Conservation (phyloP, 2,329 filamentous ascomycete species). For the Microascus cirrosus region DNA sequence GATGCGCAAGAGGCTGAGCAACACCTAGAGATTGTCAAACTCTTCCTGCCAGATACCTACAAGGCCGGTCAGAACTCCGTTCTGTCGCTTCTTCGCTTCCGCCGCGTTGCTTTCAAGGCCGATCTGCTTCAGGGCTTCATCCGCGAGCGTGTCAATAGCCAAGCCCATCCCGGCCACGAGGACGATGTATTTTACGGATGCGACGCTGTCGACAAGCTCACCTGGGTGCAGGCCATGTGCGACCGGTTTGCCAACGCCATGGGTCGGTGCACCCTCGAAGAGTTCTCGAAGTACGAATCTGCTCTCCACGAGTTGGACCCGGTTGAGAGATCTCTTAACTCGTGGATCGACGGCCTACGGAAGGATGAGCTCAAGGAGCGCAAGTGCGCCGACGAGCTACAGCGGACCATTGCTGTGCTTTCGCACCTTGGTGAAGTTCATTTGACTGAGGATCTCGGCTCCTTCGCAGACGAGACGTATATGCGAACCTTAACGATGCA, state of each 20-base stretch:
- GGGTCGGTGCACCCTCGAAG: slow-evolving; percentile 62
- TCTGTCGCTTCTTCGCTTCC: slow-evolving; percentile 79
- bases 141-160: slow-evolving; percentile 63
- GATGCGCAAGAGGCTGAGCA: slow-evolving; percentile 83
- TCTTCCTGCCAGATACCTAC: slow-evolving; percentile 81
- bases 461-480: slow-evolving; percentile 67
- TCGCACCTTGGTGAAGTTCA: slow-evolving; percentile 77
- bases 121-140: slow-evolving; percentile 67
- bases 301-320: slow-evolving; percentile 82
- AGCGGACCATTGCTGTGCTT: slow-evolving; percentile 76
- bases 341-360: slow-evolving; percentile 75
- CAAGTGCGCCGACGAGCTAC: slow-evolving; percentile 69
- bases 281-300: slow-evolving; percentile 69
- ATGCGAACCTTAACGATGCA: slow-evolving; percentile 70
- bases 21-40: slow-evolving; percentile 77
- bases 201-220: slow-evolving; percentile 74
- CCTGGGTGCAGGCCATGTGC: slow-evolving; percentile 74
- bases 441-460: slow-evolving; percentile 56
- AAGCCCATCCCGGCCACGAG: slow-evolving; percentile 50
- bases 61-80: slow-evolving; percentile 74
- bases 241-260: slow-evolving; percentile 76
- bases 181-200: slow-evolving; percentile 73
- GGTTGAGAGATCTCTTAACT: slow-evolving; percentile 79
- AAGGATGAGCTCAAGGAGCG: slow-evolving; percentile 78
- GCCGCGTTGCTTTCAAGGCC: slow-evolving; percentile 80